phyloP scores from a whole-genome alignment of 2,329 filamentous ascomycete genomes.

The Biscogniauxia sp. region DNA sequence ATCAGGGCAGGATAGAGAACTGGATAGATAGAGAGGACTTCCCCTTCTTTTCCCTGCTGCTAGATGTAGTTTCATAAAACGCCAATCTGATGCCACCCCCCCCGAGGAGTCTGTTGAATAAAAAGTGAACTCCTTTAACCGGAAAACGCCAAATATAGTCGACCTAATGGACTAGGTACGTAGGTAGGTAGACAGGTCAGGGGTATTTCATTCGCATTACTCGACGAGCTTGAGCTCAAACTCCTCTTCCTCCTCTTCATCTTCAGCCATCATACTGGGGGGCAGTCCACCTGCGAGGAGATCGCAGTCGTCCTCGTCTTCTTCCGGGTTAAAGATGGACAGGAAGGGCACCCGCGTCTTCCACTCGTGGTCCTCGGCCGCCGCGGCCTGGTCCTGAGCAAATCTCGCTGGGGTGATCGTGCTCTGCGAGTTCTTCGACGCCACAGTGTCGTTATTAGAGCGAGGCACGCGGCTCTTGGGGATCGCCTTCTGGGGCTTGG shows the following conservation, averaged over 20 bases:
- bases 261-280: conserved; percentile 37
- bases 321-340: conserved; percentile 54
- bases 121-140: background rate
- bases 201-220: conserved; percentile 3
- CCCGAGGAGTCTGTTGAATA: background rate
- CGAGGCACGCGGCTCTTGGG: conserved; percentile 23
- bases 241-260: conserved; percentile 48
- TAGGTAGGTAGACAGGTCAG: background rate
- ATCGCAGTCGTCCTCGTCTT: conserved; percentile 39
- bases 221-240: conserved; percentile 52
- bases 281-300: conserved; percentile 29
- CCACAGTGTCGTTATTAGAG: conserved; percentile 32
- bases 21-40: too few species aligned
- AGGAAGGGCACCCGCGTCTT: conserved; percentile 51
- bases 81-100: background rate
- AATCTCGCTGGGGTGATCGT: conserved; percentile 50
- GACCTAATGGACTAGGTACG: background rate
- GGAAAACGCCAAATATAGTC: background rate
- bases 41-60: too few species aligned
- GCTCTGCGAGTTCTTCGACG: conserved; percentile 38
- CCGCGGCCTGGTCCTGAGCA: conserved; percentile 30
- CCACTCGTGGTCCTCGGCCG: conserved; percentile 34
- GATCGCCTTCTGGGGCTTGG: conserved; percentile 17
- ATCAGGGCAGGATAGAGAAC: too few species aligned
- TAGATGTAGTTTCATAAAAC: background rate